Conservation (phyloP, 2,329 filamentous ascomycete species). For the Blumeriella jaapii region DNA sequence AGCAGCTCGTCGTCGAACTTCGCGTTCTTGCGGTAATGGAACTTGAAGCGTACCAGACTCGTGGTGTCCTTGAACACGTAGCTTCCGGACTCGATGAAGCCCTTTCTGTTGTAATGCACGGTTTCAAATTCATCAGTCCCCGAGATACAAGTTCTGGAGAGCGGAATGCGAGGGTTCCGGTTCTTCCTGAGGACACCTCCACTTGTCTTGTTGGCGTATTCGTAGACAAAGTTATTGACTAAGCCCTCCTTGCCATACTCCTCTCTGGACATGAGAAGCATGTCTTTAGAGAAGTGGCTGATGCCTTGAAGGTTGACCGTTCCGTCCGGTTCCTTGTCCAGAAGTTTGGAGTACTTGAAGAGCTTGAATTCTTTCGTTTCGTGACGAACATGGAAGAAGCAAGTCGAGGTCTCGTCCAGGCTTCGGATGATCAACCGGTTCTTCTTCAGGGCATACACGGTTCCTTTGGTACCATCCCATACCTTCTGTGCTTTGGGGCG, state of each 20-base stretch:
- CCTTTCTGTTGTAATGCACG: conserved; percentile 40
- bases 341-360: conserved; percentile 4
- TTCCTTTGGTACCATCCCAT: conserved; percentile 3
- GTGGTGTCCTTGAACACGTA: conserved; percentile 35
- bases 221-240: conserved; percentile 38
- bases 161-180: conserved; percentile 29
- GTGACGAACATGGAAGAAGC: conserved; percentile 28
- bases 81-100: conserved; percentile 40
- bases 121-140: conserved; percentile 35
- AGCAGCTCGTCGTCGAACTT: conserved; percentile 43
- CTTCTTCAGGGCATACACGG: conserved; percentile 1
- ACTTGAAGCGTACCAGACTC: conserved; percentile 41
- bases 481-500: conserved; percentile 2
- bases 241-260: conserved; percentile 27
- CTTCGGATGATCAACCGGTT: conserved; percentile 21
- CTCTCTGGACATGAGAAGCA: conserved; percentile 30
- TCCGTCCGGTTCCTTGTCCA: conserved; percentile 34
- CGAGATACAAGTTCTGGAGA: conserved; percentile 34
- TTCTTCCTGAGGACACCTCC: conserved; percentile 18
- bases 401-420: conserved; percentile 36
- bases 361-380: conserved; percentile 5
- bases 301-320: conserved; percentile 32
- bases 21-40: conserved; percentile 41
- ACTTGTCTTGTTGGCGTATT: conserved; percentile 30
- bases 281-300: conserved; percentile 36